phyloP scores from a whole-genome alignment of 495 filamentous ascomycete genomes.

The Cercophora newfieldiana region DNA sequence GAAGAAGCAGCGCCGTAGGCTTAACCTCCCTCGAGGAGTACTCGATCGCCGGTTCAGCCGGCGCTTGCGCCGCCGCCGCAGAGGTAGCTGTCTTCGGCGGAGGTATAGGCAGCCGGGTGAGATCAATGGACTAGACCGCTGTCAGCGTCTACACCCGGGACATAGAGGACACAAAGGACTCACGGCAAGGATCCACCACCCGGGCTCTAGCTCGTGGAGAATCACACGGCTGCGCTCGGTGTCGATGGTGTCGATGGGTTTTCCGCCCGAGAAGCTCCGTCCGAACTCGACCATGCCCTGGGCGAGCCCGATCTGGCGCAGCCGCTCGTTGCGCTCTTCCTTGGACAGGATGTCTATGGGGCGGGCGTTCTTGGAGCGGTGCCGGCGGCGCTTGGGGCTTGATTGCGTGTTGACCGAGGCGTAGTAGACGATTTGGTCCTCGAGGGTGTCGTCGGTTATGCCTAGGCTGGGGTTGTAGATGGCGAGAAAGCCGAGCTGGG shows the following conservation, averaged over 20 bases:
- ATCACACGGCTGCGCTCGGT: conserved; percentile 85
- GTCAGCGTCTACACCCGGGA: not conserved
- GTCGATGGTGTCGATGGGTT: conserved; percentile 80
- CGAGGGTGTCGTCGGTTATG: conserved; percentile 79
- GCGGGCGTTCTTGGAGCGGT: conserved; percentile 36
- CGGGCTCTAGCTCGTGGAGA: conserved; percentile 72
- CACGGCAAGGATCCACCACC: conserved; percentile 96
- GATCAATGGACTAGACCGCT: conserved; percentile 62
- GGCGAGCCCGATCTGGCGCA: conserved; percentile 93
- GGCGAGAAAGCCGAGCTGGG: conserved; percentile 81
- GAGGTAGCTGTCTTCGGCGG: conserved; percentile 32
- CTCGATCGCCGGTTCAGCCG: conserved; percentile 44
- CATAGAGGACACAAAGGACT: conserved; percentile 19
- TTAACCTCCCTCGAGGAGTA: conserved; percentile 89
- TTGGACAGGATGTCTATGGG: conserved; percentile 44
- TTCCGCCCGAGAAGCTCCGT: conserved; percentile 76
- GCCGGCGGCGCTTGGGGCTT: conserved; percentile 25
- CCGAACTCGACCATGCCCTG: conserved; percentile 97
- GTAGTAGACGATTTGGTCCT: conserved; percentile 91
- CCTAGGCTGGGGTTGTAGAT: conserved; percentile 95
- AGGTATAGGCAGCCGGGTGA: conserved; percentile 61
- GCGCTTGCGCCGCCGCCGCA: not conserved
- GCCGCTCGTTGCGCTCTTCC: conserved; percentile 73
- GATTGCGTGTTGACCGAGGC: conserved; percentile 61
- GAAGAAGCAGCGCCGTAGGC: conserved; percentile 72